Conservation (phyloP, 179 eudicot species). For the Beta corolliflora region DNA sequence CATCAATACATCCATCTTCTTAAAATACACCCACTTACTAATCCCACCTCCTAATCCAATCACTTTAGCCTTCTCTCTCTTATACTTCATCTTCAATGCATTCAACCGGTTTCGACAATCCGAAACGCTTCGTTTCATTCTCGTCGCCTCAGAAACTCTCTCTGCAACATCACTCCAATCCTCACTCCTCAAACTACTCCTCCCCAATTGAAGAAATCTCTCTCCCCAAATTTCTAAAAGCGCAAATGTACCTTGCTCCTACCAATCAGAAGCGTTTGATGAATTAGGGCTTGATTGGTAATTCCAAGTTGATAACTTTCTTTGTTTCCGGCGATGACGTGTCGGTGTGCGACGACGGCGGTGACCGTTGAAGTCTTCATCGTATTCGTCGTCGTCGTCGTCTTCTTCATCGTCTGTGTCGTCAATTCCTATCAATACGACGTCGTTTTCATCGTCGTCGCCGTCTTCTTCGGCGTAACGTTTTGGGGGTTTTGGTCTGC, state of each 20-base stretch:
- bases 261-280: slow-evolving; percentile 47
- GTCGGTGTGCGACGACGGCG: slow-evolving; percentile 23
- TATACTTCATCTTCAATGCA: slow-evolving; percentile 73
- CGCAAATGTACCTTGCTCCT: slow-evolving; percentile 63
- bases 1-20: slow-evolving; percentile 83
- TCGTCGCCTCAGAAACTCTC: slow-evolving; percentile 61
- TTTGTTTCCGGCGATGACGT: slow-evolving; percentile 57
- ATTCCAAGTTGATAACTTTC: slow-evolving; percentile 50
- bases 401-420: slow-evolving; percentile 33
- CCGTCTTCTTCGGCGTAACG: slow-evolving; percentile 46
- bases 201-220: slow-evolving; percentile 65
- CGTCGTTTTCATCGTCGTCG: slow-evolving; percentile 40
- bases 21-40: slow-evolving; percentile 75
- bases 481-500: slow-evolving; percentile 32
- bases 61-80: slow-evolving; percentile 64
- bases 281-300: slow-evolving; percentile 54
- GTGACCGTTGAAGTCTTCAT: slow-evolving; percentile 41
- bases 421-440: slow-evolving; percentile 19
- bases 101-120: slow-evolving; percentile 78
- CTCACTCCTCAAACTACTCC: slow-evolving; percentile 75
- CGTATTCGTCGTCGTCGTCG: slow-evolving; percentile 39
- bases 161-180: slow-evolving; percentile 90
- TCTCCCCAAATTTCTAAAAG: slow-evolving; percentile 88
- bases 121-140: slow-evolving; percentile 42
- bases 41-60: slow-evolving; percentile 36